Conservation (phyloP, 176 grass and related monocot species). For the Paspalum notatum region DNA sequence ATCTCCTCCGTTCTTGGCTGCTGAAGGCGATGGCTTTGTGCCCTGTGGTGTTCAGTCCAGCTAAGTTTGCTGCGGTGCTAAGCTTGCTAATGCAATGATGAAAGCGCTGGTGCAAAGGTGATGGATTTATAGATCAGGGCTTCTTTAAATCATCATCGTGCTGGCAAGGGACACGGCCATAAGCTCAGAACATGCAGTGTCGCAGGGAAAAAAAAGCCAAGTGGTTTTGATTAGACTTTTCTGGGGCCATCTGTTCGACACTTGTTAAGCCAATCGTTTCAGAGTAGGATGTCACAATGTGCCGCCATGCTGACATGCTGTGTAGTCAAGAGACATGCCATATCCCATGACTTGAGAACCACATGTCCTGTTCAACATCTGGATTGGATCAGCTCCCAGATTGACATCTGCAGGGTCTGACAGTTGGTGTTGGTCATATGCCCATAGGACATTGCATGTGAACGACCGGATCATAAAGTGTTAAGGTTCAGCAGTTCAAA, state of each 20-base stretch:
- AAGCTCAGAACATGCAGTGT: neutral
- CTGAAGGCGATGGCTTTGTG: neutral
- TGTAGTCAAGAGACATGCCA: neutral
- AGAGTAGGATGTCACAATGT: slow-evolving; percentile 11
- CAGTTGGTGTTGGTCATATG: neutral
- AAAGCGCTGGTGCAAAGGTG: neutral
- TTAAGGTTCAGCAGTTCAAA: neutral
- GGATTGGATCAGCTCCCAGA: neutral
- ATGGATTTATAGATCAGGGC: slow-evolving; percentile 35
- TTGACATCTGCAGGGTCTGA: neutral
- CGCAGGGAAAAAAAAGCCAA: neutral
- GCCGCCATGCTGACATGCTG: slow-evolving; percentile 3
- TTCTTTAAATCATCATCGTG: neutral
- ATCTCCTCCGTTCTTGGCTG: neutral
- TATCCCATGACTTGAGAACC: slow-evolving; percentile 8
- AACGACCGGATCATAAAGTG: neutral
- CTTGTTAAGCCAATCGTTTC: neutral
- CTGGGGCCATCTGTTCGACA: too few relatives aligned
- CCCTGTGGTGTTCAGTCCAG: neutral
- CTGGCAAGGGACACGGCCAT: neutral
- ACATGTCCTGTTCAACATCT: neutral
- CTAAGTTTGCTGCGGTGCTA: neutral
- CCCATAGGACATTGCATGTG: neutral
- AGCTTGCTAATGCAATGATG: neutral
- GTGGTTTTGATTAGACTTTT: too few relatives aligned